phyloP scores from a whole-genome alignment of 2,329 filamentous ascomycete species.

The Metarhizium humberi region DNA sequence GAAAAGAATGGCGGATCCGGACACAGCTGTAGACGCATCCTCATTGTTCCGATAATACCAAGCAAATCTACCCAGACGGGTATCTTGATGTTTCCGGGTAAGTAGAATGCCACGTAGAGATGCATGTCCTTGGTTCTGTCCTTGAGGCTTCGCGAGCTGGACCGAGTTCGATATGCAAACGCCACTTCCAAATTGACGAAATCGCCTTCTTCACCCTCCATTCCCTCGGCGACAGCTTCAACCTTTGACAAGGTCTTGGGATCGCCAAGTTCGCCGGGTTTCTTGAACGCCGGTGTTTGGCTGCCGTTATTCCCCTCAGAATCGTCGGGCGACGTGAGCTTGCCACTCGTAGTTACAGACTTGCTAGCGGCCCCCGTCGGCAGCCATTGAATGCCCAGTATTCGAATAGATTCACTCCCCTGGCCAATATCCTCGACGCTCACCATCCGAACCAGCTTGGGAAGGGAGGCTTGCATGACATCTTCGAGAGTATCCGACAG shows the following conservation, averaged over 20 bases:
- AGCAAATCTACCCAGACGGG: conserved; percentile 68
- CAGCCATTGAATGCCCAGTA: conserved; percentile 63
- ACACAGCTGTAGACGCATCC: conserved; percentile 61
- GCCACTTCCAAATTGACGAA: conserved; percentile 71
- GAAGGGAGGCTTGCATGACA: conserved; percentile 69
- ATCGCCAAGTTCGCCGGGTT: conserved; percentile 8
- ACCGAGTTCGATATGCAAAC: conserved; percentile 61
- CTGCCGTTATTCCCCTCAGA: conserved; percentile 23
- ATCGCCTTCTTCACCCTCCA: conserved; percentile 69
- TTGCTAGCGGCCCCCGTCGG: conserved; percentile 59
- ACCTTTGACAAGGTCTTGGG: conserved; percentile 20
- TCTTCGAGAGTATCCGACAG: conserved; percentile 65
- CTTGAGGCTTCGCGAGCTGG: conserved; percentile 52
- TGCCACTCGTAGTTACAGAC: conserved; percentile 49
- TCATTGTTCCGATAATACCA: conserved; percentile 61
- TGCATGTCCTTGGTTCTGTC: conserved; percentile 59
- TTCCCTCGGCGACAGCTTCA: conserved; percentile 39
- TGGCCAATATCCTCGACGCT: conserved; percentile 69
- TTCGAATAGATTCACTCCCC: conserved; percentile 60
- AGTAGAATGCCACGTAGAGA: conserved; percentile 62
- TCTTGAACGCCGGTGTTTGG: background rate
- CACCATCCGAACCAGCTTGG: conserved; percentile 62
- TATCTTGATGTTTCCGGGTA: conserved; percentile 43
- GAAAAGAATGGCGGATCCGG: conserved; percentile 71
- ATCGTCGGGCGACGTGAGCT: conserved; percentile 29